phyloP scores from a whole-genome alignment of 495 filamentous ascomycete species.

The Saxophila tyrrhenica region DNA sequence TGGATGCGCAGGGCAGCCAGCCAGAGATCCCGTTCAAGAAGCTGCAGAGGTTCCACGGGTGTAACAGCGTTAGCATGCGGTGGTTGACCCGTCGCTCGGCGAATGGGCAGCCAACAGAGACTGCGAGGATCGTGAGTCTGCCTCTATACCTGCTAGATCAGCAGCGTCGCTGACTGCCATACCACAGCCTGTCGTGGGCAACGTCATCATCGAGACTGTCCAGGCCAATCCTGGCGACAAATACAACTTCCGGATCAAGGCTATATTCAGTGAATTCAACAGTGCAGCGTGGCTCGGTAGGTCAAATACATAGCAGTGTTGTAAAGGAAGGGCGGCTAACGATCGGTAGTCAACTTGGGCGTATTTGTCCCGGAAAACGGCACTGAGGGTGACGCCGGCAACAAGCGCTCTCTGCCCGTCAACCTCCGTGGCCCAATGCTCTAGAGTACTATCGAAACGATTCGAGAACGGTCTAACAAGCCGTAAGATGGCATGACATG shows the following conservation, averaged over 20 bases:
- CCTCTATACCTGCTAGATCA: background rate
- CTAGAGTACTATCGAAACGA: too few relatives aligned
- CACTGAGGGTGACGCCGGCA: background rate
- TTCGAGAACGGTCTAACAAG: too few relatives aligned
- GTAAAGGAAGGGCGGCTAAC: background rate
- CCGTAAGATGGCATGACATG: too few relatives aligned
- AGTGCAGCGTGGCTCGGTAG: background rate
- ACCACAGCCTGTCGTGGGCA: conserved; percentile 11
- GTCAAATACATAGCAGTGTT: background rate
- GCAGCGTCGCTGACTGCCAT: background rate
- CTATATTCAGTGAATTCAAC: background rate
- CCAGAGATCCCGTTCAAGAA: conserved; percentile 9
- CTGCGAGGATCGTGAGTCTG: conserved; percentile 2
- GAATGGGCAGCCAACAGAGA: conserved; percentile 8
- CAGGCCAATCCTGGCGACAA: background rate
- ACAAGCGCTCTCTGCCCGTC: background rate
- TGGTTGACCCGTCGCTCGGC: conserved; percentile 14
- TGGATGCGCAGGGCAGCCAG: conserved; percentile 13
- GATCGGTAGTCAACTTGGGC: background rate
- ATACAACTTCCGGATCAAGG: conserved; percentile 9
- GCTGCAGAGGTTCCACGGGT: conserved; percentile 14
- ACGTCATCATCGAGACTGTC: conserved; percentile 4
- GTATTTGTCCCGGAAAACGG: background rate
- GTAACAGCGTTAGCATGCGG: conserved; percentile 16
- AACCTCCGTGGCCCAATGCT: background rate